Evolutionary conservation across 2,329 filamentous ascomycete genomes (phyloP), one percentile per base, ranked within the genome.

Genomic region (Hypoxylon sp.): DNA sequence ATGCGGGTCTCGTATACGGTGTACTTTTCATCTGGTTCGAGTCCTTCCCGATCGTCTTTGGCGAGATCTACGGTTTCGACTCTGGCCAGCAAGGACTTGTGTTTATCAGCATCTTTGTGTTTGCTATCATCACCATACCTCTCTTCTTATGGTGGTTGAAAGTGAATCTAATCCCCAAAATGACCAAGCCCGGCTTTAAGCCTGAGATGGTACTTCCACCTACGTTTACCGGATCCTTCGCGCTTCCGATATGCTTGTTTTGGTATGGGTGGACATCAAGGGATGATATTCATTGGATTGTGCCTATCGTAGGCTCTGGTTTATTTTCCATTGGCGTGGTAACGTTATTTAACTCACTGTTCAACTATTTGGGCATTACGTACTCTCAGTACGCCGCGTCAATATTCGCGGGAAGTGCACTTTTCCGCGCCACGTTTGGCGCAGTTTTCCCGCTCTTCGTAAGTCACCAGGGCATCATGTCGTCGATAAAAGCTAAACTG

Each of bases 131-230:
- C 87, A 87, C 76, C 1, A 55, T 74, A 1, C 71, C 90, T 27
- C 76, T 89, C 25, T 88, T 88, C 29, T 85, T 90, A 30, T 75
- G 90, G 27, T 91, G 90, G 74, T 81, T 90, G 30, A 89, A 87
- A 75, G 88, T 86, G 14, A 88, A 88, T 11, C 88, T 90, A 70
- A 82, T 86, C 19, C 79, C 90, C 39, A 84, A 89, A 43, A 90
- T 91, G 74, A 82, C 82, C 51, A 84, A 88, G 27, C 87, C 90
- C 72, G 83, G 74, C 37, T 70, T 79, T 46, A 87, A 90, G 78
- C 90, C 90, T 12, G 90, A 92, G 76, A 90, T 85, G 80, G 84
- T 89, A 62, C 81, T 92, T 37, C 86, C 88, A 39, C 85, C 89
- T 50, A 80, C 83, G 9, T 83, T 86, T 46, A 74, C 82, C 25